A percentile compares a stretch with the other conserved stretches of the same genome.
Conservation (phyloP, 306 rosid genomes). For the Malus fusca region DNA sequence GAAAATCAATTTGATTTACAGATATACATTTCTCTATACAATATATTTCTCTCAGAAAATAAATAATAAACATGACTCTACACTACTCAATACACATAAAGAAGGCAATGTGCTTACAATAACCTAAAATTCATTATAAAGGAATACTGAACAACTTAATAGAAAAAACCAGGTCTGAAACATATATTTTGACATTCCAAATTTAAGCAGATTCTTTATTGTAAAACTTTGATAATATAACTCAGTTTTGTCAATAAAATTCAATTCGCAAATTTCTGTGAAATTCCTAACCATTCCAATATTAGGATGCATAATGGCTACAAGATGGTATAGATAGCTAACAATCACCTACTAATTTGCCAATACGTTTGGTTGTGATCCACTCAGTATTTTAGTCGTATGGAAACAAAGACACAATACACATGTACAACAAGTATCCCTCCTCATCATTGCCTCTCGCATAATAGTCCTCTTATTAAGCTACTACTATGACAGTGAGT, state of each 20-base stretch:
- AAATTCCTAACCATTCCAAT: background rate
- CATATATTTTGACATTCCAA: background rate
- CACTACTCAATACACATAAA: background rate
- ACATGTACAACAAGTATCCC: background rate
- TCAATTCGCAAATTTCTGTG: background rate
- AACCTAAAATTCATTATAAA: background rate
- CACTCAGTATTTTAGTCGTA: background rate
- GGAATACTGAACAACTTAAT: background rate
- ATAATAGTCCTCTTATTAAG: background rate
- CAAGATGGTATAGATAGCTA: background rate
- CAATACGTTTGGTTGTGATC: background rate
- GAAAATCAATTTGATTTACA: too few relatives aligned
- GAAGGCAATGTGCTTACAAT: background rate
- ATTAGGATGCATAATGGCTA: background rate
- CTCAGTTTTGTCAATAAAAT: background rate
- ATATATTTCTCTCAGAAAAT: background rate
- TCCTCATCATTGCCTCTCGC: background rate
- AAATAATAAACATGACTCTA: constrained; percentile 11
- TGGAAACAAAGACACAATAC: background rate
- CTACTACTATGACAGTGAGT: background rate
- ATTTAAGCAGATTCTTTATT: background rate
- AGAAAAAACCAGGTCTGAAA: background rate
- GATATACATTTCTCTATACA: background rate
- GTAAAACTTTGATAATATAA: background rate
- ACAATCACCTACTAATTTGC: background rate